These are phyloP conservation scores for Novymonas esmeraldas DNA, from an alignment of 208 protist species.

Conservation along the genomic window DNA sequence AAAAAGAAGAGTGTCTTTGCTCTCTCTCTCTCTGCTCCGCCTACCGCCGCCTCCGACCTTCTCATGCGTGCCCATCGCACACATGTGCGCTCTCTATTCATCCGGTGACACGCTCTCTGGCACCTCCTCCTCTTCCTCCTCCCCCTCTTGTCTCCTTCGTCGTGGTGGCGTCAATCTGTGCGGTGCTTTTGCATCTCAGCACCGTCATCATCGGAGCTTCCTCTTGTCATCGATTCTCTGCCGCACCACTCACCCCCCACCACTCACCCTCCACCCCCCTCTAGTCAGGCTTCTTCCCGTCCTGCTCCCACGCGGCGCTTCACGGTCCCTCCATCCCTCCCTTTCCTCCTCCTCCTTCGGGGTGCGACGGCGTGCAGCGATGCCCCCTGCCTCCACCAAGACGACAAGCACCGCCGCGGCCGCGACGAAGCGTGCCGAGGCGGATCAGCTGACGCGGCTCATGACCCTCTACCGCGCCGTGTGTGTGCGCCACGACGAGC, in stretches of 20 bases:
- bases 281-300: no score
- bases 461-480: slow-evolving; percentile 86
- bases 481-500: slow-evolving; percentile 86
- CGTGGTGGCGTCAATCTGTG: no score
- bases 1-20: no score
- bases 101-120: not conserved
- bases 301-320: not conserved
- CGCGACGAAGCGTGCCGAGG: slow-evolving; percentile 28
- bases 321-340: not conserved
- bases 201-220: no score
- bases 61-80: no score
- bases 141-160: no score
- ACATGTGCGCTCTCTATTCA: not conserved
- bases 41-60: no score
- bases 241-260: no score
- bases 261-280: no score
- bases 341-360: not conserved
- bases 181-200: no score
- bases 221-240: no score
- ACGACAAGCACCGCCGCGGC: slow-evolving; percentile 4
- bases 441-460: slow-evolving; percentile 64
- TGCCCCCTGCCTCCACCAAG: slow-evolving; percentile 21
- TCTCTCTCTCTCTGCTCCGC: no score
- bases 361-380: not conserved
- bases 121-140: not conserved